A percentile compares a stretch with the other conserved stretches of the same genome.
These are phyloP conservation scores for Neonothopanus nambi DNA, from an alignment of 1,284 basidiomycete genomes.

Conservation along the genomic window DNA sequence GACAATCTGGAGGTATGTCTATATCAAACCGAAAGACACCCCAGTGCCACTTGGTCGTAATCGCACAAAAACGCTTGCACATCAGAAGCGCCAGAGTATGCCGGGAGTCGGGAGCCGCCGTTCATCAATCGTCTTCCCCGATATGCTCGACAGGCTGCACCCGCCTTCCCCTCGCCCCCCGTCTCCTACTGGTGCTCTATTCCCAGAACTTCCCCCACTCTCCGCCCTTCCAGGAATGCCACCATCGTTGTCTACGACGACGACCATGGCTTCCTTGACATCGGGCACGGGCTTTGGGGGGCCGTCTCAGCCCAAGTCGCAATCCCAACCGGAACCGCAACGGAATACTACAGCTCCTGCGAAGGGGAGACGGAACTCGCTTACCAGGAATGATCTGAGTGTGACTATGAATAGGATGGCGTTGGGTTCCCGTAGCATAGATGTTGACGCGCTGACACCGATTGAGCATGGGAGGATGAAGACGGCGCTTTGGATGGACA, in stretches of 20 bases:
- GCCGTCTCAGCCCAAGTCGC: conserved; percentile 20
- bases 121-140: conserved; percentile 34
- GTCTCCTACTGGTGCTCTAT: conserved; percentile 29
- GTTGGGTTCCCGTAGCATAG: conserved; percentile 41
- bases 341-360: conserved; percentile 24
- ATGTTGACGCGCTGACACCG: conserved; percentile 34
- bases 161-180: conserved; percentile 36
- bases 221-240: conserved; percentile 45
- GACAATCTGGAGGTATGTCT: conserved; percentile 72
- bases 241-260: conserved; percentile 44
- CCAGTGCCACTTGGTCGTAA: conserved; percentile 33
- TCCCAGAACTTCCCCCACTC: conserved; percentile 40
- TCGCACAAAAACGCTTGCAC: conserved; percentile 15
- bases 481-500: conserved; percentile 68
- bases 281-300: conserved; percentile 23
- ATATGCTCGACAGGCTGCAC: conserved; percentile 33
- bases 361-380: conserved; percentile 43
- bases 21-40: conserved; percentile 56
- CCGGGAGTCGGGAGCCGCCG: conserved; percentile 26
- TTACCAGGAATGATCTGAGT: conserved; percentile 58
- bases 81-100: conserved; percentile 19
- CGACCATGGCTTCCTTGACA: conserved; percentile 53
- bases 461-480: conserved; percentile 64
- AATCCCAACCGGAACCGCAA: conserved; percentile 18
- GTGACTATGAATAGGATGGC: conserved; percentile 66